Conservation (phyloP, 2,329 filamentous ascomycete species). For the Acrocalymma vagum region DNA sequence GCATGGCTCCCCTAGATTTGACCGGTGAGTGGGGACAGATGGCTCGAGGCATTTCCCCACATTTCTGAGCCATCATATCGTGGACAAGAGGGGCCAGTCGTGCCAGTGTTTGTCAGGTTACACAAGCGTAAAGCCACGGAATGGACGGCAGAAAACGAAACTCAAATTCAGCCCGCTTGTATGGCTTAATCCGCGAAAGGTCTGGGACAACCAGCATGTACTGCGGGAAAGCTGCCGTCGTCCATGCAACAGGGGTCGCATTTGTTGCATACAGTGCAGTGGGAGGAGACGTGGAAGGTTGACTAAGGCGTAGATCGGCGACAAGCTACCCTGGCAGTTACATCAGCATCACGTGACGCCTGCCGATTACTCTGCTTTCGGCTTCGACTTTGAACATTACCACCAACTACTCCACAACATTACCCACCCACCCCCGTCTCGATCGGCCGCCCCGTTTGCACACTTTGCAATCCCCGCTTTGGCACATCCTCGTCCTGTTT, state of each 20-base stretch:
- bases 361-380: too few species aligned
- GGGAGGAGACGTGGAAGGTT: neutral
- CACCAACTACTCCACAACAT: neutral
- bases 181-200: too few species aligned
- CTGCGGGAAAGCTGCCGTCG: too few species aligned
- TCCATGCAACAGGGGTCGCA: slow-evolving; percentile 5
- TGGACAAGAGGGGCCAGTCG: too few species aligned
- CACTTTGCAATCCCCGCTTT: too few species aligned
- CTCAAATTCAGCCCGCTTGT: slow-evolving; percentile 6
- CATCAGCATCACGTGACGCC: neutral
- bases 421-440: neutral
- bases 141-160: slow-evolving; percentile 18
- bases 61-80: slow-evolving; percentile 8
- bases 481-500: too few species aligned
- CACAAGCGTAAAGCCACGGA: slow-evolving; percentile 11
- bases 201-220: slow-evolving; percentile 1
- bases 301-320: slow-evolving; percentile 1
- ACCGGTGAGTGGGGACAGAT: neutral
- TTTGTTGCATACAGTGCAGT: slow-evolving; percentile 16
- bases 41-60: neutral
- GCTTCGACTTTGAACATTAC: neutral
- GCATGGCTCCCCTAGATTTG: too few species aligned
- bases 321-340: neutral
- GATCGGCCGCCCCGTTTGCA: too few species aligned
- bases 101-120: too few species aligned